These are phyloP conservation scores for Phyllostachys edulis DNA, from an alignment of 176 grass and related monocot genomes.

Conservation along the genomic window DNA sequence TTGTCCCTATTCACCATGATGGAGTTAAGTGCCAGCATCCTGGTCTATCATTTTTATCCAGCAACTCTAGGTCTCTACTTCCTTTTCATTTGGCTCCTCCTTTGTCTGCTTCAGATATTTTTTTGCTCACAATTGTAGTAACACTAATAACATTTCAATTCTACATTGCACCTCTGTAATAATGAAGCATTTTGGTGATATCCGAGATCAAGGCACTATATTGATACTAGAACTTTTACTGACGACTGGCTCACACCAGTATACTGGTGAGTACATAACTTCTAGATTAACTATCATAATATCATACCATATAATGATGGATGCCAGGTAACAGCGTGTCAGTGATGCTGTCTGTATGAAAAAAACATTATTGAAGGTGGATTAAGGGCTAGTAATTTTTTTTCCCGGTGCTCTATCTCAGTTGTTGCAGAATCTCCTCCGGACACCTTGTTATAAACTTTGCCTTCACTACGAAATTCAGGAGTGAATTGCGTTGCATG, in stretches of 20 bases:
- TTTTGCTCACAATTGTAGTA: neutral
- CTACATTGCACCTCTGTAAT: neutral
- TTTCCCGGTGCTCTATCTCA: neutral
- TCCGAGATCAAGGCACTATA: neutral
- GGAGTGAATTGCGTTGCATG: neutral
- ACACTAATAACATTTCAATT: neutral
- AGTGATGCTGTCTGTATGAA: neutral
- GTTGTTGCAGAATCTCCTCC: neutral
- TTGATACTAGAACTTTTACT: neutral
- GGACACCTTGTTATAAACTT: neutral
- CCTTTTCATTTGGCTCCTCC: neutral
- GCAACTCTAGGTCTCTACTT: neutral
- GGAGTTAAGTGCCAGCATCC: neutral
- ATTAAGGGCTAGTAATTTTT: neutral
- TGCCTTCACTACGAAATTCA: neutral
- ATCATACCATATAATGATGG: neutral
- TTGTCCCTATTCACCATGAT: neutral
- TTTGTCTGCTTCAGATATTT: neutral
- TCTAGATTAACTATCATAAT: neutral
- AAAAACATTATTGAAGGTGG: neutral
- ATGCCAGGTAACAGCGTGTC: neutral
- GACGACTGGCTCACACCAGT: neutral
- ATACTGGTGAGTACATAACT: neutral
- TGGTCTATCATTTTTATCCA: neutral
- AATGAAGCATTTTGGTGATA: neutral